Evolutionary conservation across 2,329 filamentous ascomycete genomes (phyloP).

Genomic region (Colletotrichum cereale): DNA sequence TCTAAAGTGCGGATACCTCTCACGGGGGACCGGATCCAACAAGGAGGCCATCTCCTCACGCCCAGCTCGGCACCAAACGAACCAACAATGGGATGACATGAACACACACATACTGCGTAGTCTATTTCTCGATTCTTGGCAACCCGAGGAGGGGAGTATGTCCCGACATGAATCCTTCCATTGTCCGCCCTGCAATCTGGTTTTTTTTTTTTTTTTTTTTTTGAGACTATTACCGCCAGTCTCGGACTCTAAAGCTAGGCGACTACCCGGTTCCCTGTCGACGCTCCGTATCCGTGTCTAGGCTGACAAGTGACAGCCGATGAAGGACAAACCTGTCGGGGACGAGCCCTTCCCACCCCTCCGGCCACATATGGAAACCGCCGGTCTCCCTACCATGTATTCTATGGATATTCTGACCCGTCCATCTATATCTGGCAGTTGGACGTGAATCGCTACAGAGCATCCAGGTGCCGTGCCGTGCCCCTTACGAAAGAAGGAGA

Average conservation of each 20-base stretch:
- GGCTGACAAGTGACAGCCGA: neutral
- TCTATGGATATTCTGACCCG: no score
- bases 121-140: neutral
- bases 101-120: neutral
- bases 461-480: constrained; percentile 19
- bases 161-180: neutral
- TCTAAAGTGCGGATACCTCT: constrained; percentile 37
- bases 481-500: constrained; percentile 7
- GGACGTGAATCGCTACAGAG: constrained; percentile 10
- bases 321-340: neutral
- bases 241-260: neutral
- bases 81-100: constrained; percentile 7
- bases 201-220: neutral
- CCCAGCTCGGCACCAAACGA: neutral
- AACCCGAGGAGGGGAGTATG: neutral
- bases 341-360: neutral
- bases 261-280: neutral
- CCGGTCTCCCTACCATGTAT: neutral
- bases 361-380: neutral
- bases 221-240: neutral
- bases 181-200: neutral
- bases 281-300: constrained; percentile 19
- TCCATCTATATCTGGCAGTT: neutral
- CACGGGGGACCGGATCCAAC: constrained; percentile 24
- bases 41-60: constrained; percentile 5